Conservation (phyloP, 257 asterid species). For the Knoxia roxburghii region DNA sequence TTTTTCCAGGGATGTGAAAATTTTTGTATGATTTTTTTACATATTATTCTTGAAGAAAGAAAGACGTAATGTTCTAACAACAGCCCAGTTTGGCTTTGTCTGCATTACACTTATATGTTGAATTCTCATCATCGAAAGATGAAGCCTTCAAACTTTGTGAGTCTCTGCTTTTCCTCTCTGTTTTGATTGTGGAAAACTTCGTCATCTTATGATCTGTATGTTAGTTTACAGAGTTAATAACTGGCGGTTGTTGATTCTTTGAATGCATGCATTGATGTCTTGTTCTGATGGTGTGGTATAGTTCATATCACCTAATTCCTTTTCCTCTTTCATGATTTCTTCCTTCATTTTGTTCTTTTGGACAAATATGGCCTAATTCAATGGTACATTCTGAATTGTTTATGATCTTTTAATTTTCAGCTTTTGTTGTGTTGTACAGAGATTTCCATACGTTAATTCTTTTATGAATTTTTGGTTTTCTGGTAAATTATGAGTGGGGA, state of each 20-base stretch:
- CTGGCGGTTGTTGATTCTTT: neutral
- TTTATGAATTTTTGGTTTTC: neutral
- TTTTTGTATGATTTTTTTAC: too few relatives aligned
- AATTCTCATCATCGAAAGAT: conserved; percentile 19
- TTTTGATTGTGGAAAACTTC: neutral
- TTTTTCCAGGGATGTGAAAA: too few relatives aligned
- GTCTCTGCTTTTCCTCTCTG: neutral
- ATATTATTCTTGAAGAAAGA: too few relatives aligned
- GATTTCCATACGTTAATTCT: neutral
- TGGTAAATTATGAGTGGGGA: neutral
- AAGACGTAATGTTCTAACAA: too few relatives aligned
- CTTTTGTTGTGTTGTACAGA: too few relatives aligned
- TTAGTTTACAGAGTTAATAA: neutral
- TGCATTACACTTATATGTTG: conserved; percentile 1
- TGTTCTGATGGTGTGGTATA: neutral
- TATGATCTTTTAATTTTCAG: neutral
- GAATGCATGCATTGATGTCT: neutral
- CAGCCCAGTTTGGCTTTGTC: neutral
- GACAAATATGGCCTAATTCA: neutral
- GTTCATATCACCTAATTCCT: neutral
- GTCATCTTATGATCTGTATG: neutral
- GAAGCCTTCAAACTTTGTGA: conserved; percentile 21
- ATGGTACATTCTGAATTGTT: neutral
- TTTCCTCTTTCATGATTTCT: neutral
- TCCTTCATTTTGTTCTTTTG: too few relatives aligned